These are phyloP conservation scores for Fusarium odoratissimum DNA, from an alignment of 2,329 filamentous ascomycete genomes.

Conservation along the genomic window DNA sequence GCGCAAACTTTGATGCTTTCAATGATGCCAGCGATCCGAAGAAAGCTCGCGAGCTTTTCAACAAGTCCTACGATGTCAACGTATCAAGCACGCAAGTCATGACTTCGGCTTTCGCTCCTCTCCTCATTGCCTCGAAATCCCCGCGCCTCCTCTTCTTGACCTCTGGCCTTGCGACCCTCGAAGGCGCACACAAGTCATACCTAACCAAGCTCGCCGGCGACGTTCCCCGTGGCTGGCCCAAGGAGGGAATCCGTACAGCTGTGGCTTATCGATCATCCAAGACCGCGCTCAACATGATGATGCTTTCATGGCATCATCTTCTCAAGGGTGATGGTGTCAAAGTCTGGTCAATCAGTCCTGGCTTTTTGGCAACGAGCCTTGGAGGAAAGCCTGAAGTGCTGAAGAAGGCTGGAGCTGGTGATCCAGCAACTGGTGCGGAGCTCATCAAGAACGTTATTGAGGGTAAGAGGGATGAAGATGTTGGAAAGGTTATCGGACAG, in stretches of 20 bases:
- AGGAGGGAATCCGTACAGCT: conserved; percentile 57
- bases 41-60: conserved; percentile 55
- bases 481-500: conserved; percentile 52
- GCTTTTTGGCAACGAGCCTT: conserved; percentile 60
- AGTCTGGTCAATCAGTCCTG: conserved; percentile 61
- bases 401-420: conserved; percentile 49
- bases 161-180: conserved; percentile 55
- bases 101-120: conserved; percentile 54
- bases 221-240: conserved; percentile 60
- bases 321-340: conserved; percentile 63
- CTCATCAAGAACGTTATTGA: conserved; percentile 56
- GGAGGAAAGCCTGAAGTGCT: conserved; percentile 48
- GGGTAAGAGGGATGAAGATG: conserved; percentile 55
- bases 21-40: conserved; percentile 41
- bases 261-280: conserved; percentile 44
- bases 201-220: conserved; percentile 40
- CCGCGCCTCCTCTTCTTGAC: conserved; percentile 63
- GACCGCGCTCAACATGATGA: conserved; percentile 47
- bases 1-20: conserved; percentile 57
- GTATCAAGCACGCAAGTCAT: conserved; percentile 58
- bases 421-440: conserved; percentile 52
- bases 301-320: conserved; percentile 57
- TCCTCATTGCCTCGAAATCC: conserved; percentile 56
- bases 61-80: conserved; percentile 62
- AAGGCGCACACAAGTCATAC: conserved; percentile 44